Conservation (phyloP, 2,329 filamentous ascomycete genomes). For the Fusarium metavorans region DNA sequence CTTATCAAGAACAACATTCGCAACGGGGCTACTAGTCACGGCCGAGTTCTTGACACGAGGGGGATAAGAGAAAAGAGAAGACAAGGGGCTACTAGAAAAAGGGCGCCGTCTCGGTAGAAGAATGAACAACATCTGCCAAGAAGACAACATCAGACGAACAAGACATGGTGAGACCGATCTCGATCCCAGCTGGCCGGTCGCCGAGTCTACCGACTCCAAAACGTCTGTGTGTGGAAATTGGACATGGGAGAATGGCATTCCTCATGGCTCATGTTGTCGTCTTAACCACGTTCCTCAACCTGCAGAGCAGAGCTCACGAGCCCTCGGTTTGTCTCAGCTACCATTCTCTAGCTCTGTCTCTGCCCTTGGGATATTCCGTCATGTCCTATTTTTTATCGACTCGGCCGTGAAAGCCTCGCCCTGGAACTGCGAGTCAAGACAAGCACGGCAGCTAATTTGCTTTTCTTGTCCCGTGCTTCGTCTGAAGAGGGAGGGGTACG, state of each 20-base stretch:
- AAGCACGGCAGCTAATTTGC: background rate
- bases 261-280: slow-evolving; percentile 21
- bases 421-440: slow-evolving; percentile 22
- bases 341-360: slow-evolving; percentile 9
- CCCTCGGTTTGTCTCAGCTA: background rate
- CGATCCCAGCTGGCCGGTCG: slow-evolving; percentile 22
- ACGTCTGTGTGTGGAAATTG: slow-evolving; percentile 22
- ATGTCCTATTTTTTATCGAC: background rate
- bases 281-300: slow-evolving; percentile 26
- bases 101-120: background rate
- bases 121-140: background rate
- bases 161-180: slow-evolving; percentile 5
- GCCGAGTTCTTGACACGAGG: background rate
- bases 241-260: slow-evolving; percentile 35
- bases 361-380: background rate
- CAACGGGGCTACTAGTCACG: background rate
- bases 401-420: slow-evolving; percentile 11
- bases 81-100: background rate
- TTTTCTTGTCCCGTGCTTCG: background rate
- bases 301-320: background rate
- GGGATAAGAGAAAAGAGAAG: background rate
- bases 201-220: slow-evolving; percentile 20
- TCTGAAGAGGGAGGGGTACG: slow-evolving; percentile 12
- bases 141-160: background rate
- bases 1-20: background rate